Evolutionary conservation across 441 rosid genomes (phyloP).

Genomic region (Eruca vesicaria): DNA sequence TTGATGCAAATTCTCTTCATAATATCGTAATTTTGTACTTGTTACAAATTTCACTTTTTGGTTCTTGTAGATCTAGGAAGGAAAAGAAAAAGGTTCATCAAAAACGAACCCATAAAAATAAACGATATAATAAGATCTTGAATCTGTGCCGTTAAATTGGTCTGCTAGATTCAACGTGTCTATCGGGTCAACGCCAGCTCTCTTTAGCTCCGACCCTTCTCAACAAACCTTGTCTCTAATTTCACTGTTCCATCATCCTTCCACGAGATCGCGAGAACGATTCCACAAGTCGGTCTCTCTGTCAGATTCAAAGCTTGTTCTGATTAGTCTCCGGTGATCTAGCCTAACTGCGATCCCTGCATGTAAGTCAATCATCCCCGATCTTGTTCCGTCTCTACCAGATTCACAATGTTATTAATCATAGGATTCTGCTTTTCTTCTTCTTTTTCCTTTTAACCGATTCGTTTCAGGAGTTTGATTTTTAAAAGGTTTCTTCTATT

Average conservation of each 20-base stretch:
- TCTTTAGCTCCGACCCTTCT: not conserved
- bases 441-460: no score
- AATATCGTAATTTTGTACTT: not conserved
- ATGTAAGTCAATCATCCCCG: constrained; percentile 14
- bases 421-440: not conserved
- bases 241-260: not conserved
- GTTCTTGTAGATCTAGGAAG: no score
- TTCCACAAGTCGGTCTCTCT: not conserved
- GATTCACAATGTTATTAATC: constrained; percentile 14
- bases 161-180: not conserved
- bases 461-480: constrained; percentile 13
- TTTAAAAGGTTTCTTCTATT: not conserved
- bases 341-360: constrained; percentile 2
- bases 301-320: not conserved
- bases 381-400: not conserved
- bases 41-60: no score
- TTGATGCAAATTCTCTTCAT: not conserved
- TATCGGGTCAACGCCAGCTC: not conserved
- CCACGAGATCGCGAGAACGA: not conserved
- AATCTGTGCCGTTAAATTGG: not conserved
- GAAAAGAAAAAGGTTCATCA: not conserved
- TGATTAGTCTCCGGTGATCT: not conserved
- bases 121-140: not conserved
- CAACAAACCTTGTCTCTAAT: not conserved
- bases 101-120: not conserved